phyloP scores from a whole-genome alignment of 2,329 filamentous ascomycete species.

The Geosmithia putterillii region DNA sequence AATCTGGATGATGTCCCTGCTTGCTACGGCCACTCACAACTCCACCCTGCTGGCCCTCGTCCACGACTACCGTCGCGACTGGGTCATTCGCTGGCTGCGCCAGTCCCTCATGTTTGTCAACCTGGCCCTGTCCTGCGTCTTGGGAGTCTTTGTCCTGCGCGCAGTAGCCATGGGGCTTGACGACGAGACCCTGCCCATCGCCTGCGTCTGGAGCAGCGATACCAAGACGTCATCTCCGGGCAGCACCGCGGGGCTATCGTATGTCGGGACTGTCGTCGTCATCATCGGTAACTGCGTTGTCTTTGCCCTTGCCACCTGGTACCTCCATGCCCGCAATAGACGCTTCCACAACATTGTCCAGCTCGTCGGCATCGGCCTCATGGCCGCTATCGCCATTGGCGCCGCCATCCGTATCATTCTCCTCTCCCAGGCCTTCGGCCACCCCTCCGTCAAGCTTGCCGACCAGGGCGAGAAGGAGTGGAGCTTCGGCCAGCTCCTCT shows the following conservation, averaged over 20 bases:
- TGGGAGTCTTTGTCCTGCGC: slow-evolving; percentile 43
- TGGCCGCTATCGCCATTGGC: slow-evolving; percentile 43
- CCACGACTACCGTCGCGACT: slow-evolving; percentile 53
- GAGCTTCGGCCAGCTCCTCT: slow-evolving; percentile 52
- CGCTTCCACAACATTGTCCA: slow-evolving; percentile 43
- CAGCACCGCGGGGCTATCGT: slow-evolving; percentile 29
- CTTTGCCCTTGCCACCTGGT: slow-evolving; percentile 50
- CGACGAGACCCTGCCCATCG: slow-evolving; percentile 42
- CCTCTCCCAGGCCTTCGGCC: slow-evolving; percentile 48
- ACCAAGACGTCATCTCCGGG: slow-evolving; percentile 20
- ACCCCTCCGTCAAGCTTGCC: slow-evolving; percentile 32
- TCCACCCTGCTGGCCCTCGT: slow-evolving; percentile 52
- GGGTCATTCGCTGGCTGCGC: slow-evolving; percentile 53
- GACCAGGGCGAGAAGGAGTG: slow-evolving; percentile 43
- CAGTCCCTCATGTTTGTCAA: slow-evolving; percentile 56
- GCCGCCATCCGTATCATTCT: slow-evolving; percentile 44
- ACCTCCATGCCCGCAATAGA: slow-evolving; percentile 42
- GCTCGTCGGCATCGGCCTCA: slow-evolving; percentile 39
- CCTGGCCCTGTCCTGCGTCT: slow-evolving; percentile 42
- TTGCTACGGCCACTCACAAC: slow-evolving; percentile 55
- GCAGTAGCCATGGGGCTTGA: slow-evolving; percentile 38
- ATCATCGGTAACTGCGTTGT: slow-evolving; percentile 46
- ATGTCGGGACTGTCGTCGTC: slow-evolving; percentile 47
- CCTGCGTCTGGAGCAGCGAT: slow-evolving; percentile 38
- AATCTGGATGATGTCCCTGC: slow-evolving; percentile 54